Conservation (phyloP, 768 basidiomycete species). For the Lenzites betulinus region DNA sequence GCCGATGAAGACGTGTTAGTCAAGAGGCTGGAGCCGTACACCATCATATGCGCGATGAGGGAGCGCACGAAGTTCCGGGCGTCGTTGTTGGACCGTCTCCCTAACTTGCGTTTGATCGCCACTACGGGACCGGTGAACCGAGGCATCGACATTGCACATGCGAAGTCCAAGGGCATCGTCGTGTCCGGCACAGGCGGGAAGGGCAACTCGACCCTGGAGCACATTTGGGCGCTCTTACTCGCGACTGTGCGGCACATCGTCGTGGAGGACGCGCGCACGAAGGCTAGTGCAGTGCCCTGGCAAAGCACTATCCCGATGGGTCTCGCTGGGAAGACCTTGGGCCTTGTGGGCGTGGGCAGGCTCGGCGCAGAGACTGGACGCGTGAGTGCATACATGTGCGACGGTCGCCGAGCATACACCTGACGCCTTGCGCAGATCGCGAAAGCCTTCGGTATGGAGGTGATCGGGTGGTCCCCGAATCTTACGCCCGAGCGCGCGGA, state of each 20-base stretch:
- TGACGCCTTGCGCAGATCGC: constrained; percentile 44
- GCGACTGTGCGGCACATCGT: constrained; percentile 51
- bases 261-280: constrained; percentile 51
- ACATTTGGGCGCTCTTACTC: constrained; percentile 66
- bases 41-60: constrained; percentile 66
- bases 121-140: constrained; percentile 56
- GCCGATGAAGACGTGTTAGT: constrained; percentile 52
- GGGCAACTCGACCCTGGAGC: constrained; percentile 57
- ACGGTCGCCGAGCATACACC: neutral
- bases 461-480: constrained; percentile 67
- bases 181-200: constrained; percentile 51
- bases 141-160: constrained; percentile 51
- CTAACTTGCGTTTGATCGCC: constrained; percentile 59
- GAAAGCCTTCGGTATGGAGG: constrained; percentile 58
- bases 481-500: constrained; percentile 58
- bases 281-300: constrained; percentile 51
- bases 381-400: constrained; percentile 32
- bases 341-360: constrained; percentile 61
- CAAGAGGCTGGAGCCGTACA: constrained; percentile 49
- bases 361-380: constrained; percentile 55
- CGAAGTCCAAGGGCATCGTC: constrained; percentile 48
- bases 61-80: constrained; percentile 61
- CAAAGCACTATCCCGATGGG: constrained; percentile 53
- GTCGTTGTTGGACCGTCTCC: constrained; percentile 53
- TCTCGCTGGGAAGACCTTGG: constrained; percentile 55